A percentile compares a stretch with the other conserved stretches of the same genome.
Evolutionary conservation across 73 alveolate species (phyloP).

Genomic region (Paraurostyla sp.): DNA sequence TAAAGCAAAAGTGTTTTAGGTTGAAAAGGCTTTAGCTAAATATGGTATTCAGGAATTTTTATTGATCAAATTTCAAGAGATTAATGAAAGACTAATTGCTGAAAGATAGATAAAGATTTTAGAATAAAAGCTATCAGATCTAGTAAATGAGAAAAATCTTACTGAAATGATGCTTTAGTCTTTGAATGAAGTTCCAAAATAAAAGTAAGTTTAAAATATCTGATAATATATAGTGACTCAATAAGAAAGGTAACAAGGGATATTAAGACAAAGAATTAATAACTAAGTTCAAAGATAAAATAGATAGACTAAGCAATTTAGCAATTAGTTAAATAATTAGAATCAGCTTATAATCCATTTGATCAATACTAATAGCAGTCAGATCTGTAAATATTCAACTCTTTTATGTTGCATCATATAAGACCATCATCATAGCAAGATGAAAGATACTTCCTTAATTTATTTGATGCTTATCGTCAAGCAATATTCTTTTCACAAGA

Average conservation of each 20-base stretch:
- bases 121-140: neutral
- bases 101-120: neutral
- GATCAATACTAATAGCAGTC: neutral
- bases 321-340: neutral
- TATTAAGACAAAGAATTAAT: neutral
- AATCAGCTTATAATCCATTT: neutral
- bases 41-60: neutral
- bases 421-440: neutral
- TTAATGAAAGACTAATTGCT: neutral
- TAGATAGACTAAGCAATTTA: neutral
- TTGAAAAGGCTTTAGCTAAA: neutral
- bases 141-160: constrained; percentile 1
- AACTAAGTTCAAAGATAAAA: too few relatives aligned
- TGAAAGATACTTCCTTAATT: neutral
- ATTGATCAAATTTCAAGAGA: neutral
- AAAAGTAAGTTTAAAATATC: neutral
- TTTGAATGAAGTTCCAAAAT: neutral
- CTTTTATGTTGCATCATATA: neutral
- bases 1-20: neutral
- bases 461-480: neutral
- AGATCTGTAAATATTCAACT: neutral
- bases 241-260: neutral
- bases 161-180: constrained; percentile 7
- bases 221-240: neutral
- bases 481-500: neutral